Base-by-base conservation (phyloP, 2,329 filamentous ascomycete species). In the Colletotrichum lentis region DNA sequence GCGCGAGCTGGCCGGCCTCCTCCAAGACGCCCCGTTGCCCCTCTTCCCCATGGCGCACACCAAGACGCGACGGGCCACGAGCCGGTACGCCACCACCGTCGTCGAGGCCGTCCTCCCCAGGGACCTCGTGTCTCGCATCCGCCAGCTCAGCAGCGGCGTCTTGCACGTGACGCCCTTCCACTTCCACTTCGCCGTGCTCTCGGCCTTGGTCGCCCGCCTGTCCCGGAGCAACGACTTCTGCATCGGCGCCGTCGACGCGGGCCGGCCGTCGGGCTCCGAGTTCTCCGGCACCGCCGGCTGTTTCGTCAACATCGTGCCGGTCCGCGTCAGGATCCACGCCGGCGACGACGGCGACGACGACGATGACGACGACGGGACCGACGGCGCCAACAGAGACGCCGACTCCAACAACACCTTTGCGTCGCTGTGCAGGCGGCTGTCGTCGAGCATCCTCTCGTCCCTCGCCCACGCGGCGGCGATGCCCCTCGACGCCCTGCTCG, bases 211-310 rank as follows among this genome's bases (percentile, higher is more conserved):
- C 4, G 31, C 60, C n/a, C 41, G 52, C 2, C 54, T 54, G 20
- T 53, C 54, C 1, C 43, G 37, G 14, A 39, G 27, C 1, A 69
- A 77, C 0, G 79, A 85, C 31, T n/a, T 86, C 22, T 75, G 72
- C 37, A 83, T 87, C 59, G 85, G 84, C 5, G 76, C 85, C 11
- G 79, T 79, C 0, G 83, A 86, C 71, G 80, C 81, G 1, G 81
- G 81, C 5, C 78, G 74, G 5, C 12, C 20, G 5, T 18, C 31
- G 0, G 79, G 83, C 1, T 64, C 62, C 12, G 67, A 76, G 1
- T 62, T 77, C 2, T 64, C 73, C 8, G 62, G 71, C 1, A 84
- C 73, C 3, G 72, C 86, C 1, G 85, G 85, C 1, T 73, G 80
- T 49, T 82, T 82, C 47, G 66, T 86, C 2, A 86, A 87, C 65